phyloP scores from a whole-genome alignment of 2,329 filamentous ascomycete genomes.

The Aspergillus puulaauensis region DNA sequence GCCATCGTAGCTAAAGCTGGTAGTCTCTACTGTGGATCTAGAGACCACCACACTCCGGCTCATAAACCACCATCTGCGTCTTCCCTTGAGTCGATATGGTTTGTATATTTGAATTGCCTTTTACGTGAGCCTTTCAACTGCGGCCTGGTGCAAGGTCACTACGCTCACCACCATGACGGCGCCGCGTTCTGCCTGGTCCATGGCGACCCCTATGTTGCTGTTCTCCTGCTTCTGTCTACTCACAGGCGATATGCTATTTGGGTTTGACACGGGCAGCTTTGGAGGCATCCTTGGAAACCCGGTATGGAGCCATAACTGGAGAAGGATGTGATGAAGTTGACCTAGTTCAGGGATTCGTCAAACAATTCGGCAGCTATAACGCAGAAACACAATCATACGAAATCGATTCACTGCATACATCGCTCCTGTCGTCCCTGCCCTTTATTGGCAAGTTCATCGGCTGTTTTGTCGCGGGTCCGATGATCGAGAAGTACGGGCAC shows the following conservation, averaged over 20 bases:
- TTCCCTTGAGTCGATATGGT: too few relatives aligned
- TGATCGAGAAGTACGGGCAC: background rate
- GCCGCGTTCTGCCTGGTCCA: background rate
- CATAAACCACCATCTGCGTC: too few relatives aligned
- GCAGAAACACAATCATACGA: background rate
- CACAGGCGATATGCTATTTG: background rate
- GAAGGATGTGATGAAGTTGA: background rate
- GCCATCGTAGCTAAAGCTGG: background rate
- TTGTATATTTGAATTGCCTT: too few relatives aligned
- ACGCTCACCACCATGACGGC: background rate
- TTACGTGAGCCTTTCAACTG: too few relatives aligned
- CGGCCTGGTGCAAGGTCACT: too few relatives aligned
- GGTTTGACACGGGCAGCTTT: background rate
- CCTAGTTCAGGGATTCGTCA: background rate
- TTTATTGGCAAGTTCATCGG: constrained; percentile 1
- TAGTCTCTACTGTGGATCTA: background rate
- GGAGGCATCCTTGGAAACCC: background rate
- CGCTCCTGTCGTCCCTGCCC: background rate
- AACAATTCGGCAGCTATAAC: background rate
- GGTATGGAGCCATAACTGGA: background rate
- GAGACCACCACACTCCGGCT: too few relatives aligned
- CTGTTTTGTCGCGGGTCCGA: background rate
- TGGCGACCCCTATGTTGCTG: constrained; percentile 1
- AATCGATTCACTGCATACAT: background rate
- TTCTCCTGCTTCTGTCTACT: constrained; percentile 2